Conservation (phyloP, 2,329 filamentous ascomycete species). For the Clonostachys solani region DNA sequence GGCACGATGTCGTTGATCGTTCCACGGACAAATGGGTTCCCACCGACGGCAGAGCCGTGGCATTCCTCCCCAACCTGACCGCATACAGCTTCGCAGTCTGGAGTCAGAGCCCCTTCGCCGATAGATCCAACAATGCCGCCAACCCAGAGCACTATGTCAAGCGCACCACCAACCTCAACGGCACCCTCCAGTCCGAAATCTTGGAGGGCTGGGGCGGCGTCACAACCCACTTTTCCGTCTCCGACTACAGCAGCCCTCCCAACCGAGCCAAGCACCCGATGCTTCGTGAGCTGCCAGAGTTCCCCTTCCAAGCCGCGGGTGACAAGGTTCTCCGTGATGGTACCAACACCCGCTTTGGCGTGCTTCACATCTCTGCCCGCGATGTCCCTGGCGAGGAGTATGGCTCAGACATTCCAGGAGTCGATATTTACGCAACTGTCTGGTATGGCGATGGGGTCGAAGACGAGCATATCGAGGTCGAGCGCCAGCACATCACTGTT, state of each 20-base stretch:
- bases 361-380: conserved; percentile 12
- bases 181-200: conserved; percentile 11
- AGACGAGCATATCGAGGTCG: conserved; percentile 12
- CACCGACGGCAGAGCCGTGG: conserved; percentile 12
- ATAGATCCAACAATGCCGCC: conserved; percentile 15
- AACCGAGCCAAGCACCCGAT: conserved; percentile 20
- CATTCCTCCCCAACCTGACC: conserved; percentile 16
- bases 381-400: conserved; percentile 6
- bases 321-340: conserved; percentile 11
- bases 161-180: conserved; percentile 6
- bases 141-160: conserved; percentile 21
- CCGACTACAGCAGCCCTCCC: conserved; percentile 15
- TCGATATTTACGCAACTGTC: conserved; percentile 13
- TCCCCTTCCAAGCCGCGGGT: conserved; percentile 15
- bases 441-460: conserved; percentile 12
- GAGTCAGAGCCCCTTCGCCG: conserved; percentile 13
- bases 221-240: conserved; percentile 27
- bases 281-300: conserved; percentile 15
- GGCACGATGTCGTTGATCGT: conserved; percentile 11
- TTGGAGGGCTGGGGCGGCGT: conserved; percentile 23
- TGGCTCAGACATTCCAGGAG: conserved; percentile 1
- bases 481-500: conserved; percentile 13
- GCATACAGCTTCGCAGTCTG: conserved; percentile 12
- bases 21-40: conserved; percentile 10
- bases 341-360: conserved; percentile 9